Conservation (phyloP, 2,329 filamentous ascomycete species). For the Pyrenophora seminiperda region DNA sequence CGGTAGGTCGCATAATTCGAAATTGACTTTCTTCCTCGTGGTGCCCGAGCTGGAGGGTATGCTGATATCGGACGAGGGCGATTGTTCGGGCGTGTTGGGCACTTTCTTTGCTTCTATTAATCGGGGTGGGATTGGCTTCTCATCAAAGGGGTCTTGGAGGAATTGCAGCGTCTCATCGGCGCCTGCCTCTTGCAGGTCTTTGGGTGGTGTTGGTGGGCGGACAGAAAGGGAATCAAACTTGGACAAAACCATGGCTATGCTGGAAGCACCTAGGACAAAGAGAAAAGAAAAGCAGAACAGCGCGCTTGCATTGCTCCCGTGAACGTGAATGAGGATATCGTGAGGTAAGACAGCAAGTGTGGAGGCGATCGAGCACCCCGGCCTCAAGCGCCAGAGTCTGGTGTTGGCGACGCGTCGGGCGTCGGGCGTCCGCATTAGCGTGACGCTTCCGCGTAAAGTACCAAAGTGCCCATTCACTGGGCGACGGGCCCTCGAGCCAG, state of each 20-base stretch:
- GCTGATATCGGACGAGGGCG: conserved; percentile 51
- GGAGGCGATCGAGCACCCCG: conserved; percentile 20
- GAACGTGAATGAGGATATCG: conserved; percentile 14
- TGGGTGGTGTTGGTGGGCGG: conserved; percentile 63
- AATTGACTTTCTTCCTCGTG: conserved; percentile 59
- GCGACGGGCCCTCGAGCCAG: conserved; percentile 13
- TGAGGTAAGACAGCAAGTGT: conserved; percentile 15
- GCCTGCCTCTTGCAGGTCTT: conserved; percentile 49
- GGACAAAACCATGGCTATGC: conserved; percentile 50
- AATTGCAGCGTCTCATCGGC: conserved; percentile 51
- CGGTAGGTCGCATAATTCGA: conserved; percentile 65
- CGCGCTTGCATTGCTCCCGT: conserved; percentile 35
- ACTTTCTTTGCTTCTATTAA: conserved; percentile 24
- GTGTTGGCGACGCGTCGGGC: conserved; percentile 25
- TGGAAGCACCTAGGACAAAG: conserved; percentile 28
- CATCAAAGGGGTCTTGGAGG: conserved; percentile 50
- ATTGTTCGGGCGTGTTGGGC: conserved; percentile 49
- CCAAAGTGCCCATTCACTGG: conserved; percentile 14
- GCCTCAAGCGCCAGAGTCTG: conserved; percentile 17
- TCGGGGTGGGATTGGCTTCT: conserved; percentile 37
- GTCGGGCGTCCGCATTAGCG: conserved; percentile 20
- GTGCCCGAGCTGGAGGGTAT: conserved; percentile 37
- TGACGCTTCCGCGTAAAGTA: conserved; percentile 25
- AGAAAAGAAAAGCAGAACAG: conserved; percentile 24
- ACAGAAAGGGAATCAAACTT: conserved; percentile 55